Percentiles rank a stretch among this genome's conserved stretches.
These are phyloP conservation scores for Myriosclerotinia duriaeana DNA, from an alignment of 2,329 filamentous ascomycete species.

Conservation along the genomic window DNA sequence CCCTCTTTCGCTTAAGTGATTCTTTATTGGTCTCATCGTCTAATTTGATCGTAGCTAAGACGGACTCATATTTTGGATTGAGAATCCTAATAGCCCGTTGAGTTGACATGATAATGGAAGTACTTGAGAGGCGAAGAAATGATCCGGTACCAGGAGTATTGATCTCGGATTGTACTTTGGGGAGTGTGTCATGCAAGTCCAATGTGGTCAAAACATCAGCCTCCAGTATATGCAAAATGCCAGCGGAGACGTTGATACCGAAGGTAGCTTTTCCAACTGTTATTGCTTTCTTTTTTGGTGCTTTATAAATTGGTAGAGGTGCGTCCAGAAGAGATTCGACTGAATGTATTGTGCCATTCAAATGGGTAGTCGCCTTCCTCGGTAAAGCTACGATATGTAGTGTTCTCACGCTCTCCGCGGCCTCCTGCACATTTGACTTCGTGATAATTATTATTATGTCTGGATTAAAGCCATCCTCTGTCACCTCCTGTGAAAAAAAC, in stretches of 20 bases:
- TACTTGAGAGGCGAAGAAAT: slow-evolving; percentile 65
- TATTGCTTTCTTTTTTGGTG: slow-evolving; percentile 16
- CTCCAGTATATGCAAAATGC: slow-evolving; percentile 60
- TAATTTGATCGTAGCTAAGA: slow-evolving; percentile 46
- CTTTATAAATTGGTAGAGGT: slow-evolving; percentile 28
- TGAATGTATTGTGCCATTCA: slow-evolving; percentile 32
- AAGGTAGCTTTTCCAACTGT: slow-evolving; percentile 41
- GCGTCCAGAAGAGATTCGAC: slow-evolving; percentile 38
- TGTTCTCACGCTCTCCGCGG: slow-evolving; percentile 27
- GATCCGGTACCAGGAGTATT: slow-evolving; percentile 54
- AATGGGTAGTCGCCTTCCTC: slow-evolving; percentile 29
- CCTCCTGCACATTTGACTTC: slow-evolving; percentile 28
- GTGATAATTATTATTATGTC: slow-evolving; percentile 54
- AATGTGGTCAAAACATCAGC: slow-evolving; percentile 58
- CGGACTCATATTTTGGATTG: slow-evolving; percentile 64
- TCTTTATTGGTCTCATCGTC: slow-evolving; percentile 24
- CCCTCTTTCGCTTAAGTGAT: slow-evolving; percentile 34
- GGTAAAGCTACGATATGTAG: slow-evolving; percentile 40
- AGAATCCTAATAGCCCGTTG: slow-evolving; percentile 58
- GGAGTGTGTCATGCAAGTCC: slow-evolving; percentile 62
- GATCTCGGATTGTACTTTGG: slow-evolving; percentile 58
- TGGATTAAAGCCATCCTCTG: slow-evolving; percentile 47
- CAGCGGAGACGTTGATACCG: slow-evolving; percentile 62
- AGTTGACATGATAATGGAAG: slow-evolving; percentile 64
- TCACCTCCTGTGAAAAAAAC: slow-evolving; percentile 51